These are phyloP conservation scores for Dendrobium officinale DNA, from an alignment of 106 monocot genomes.

Conservation along the genomic window DNA sequence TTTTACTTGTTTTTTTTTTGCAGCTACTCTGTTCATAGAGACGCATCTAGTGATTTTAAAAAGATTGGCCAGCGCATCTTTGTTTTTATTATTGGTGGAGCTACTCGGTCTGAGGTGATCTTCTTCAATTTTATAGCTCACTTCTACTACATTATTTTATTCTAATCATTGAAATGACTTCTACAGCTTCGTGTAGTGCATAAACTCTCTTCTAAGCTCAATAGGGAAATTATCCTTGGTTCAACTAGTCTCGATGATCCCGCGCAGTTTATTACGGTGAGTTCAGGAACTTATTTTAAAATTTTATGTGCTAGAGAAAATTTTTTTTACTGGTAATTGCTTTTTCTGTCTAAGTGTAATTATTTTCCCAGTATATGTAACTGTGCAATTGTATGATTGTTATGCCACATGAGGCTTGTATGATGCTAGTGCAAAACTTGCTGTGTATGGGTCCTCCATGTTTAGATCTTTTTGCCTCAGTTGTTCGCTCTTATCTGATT, in stretches of 20 bases:
- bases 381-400: too few species aligned
- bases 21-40: conserved; percentile 52
- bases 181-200: conserved; percentile 69
- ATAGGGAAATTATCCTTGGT: conserved; percentile 86
- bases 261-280: conserved; percentile 79
- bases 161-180: not conserved
- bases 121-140: not conserved
- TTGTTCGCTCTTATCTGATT: too few species aligned
- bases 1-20: not conserved
- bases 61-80: conserved; percentile 65
- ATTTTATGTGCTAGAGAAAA: too few species aligned
- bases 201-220: conserved; percentile 76
- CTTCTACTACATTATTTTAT: not conserved
- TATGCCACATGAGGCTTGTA: too few species aligned
- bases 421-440: too few species aligned
- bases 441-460: too few species aligned
- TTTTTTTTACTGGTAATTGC: too few species aligned
- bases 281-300: not conserved
- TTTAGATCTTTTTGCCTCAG: too few species aligned
- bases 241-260: conserved; percentile 90
- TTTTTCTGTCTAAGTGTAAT: too few species aligned
- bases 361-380: too few species aligned
- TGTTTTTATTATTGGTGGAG: conserved; percentile 76
- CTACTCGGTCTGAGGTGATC: conserved; percentile 65
- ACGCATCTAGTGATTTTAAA: conserved; percentile 57